Base-by-base conservation (phyloP, 2,329 filamentous ascomycete species). In the Penicillium brasilianum region DNA sequence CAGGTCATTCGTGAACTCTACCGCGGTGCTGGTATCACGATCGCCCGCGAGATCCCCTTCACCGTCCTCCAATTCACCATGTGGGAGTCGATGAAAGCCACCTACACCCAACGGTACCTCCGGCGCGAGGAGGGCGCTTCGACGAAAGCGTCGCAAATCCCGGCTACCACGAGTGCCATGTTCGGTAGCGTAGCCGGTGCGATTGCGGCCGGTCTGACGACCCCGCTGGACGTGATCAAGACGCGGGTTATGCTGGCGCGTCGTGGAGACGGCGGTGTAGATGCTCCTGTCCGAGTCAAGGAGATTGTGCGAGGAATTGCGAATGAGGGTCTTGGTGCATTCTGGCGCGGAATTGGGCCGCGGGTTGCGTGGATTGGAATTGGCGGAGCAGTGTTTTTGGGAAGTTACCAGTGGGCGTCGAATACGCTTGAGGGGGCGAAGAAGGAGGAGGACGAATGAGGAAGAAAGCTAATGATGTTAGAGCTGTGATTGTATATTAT, bases 31-130 rank as follows among this genome's bases (percentile, higher is more conserved):
- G 86, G 88, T 18, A 93, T 98, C 69, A 99, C 95, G 1, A 89
- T 99, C 55, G 90, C 97, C 80, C 88, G 95, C 61, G 95, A 99
- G 82, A 93, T 99, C 63, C 95, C 95, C 4, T 99, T 99, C 73
- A 98, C 96, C 2, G 89, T 97, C 10, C 90, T 99, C 65, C 95
- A 99, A 78, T 99, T 99, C 76, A 95, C 95, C 49, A 84, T 99
- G 65, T 99, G 95, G 95, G 95, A 99, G 79, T 88, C 85, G 4
- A 86, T 98, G 84, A 98, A 97, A 84, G 82, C 75, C 39, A 66
- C 71, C 1, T 82, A 81, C 68, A 73, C 73, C 4, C 70, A 72
- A 39, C 75, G 75, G 22, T 72, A 83, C 6, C 77, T 84, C 46
- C 70, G 79, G 43, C 76, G 71, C 60, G 70, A 51, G 36, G 57